Evolutionary conservation across 176 grass and related monocot species (phyloP).

Genomic region (Carex myosuroides): DNA sequence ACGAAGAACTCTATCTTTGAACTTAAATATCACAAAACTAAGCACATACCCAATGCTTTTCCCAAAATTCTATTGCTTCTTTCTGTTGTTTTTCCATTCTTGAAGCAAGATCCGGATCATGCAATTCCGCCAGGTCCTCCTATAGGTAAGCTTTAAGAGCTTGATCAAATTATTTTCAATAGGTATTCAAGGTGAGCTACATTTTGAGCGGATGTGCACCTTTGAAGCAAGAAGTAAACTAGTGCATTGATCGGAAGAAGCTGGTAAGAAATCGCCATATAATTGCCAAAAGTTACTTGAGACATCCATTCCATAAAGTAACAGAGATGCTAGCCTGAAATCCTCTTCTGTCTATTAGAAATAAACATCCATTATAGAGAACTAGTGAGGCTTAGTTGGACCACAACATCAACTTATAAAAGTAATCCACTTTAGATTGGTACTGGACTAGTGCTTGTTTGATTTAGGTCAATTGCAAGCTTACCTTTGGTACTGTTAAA

Average conservation of each 20-base stretch:
- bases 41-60: constrained; percentile 74
- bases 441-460: background rate
- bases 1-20: background rate
- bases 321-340: constrained; percentile 82
- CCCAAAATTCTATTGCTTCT: constrained; percentile 90
- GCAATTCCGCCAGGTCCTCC: constrained; percentile 88
- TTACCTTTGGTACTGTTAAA: background rate
- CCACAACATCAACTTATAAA: background rate
- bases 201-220: constrained; percentile 37
- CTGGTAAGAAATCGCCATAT: constrained; percentile 91
- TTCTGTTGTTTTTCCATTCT: constrained; percentile 56
- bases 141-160: constrained; percentile 10
- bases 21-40: constrained; percentile 24
- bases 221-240: constrained; percentile 82
- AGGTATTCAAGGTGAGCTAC: background rate
- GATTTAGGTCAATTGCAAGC: background rate
- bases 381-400: background rate
- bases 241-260: constrained; percentile 67
- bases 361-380: background rate
- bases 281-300: constrained; percentile 86
- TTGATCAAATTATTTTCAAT: background rate
- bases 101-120: constrained; percentile 61
- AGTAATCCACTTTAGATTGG: background rate
- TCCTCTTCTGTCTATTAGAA: constrained; percentile 72
- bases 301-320: constrained; percentile 78